Percentiles rank a stretch among this genome's conserved stretches.
Conservation (phyloP, 495 filamentous ascomycete genomes). For the Hamigera avellanea region DNA sequence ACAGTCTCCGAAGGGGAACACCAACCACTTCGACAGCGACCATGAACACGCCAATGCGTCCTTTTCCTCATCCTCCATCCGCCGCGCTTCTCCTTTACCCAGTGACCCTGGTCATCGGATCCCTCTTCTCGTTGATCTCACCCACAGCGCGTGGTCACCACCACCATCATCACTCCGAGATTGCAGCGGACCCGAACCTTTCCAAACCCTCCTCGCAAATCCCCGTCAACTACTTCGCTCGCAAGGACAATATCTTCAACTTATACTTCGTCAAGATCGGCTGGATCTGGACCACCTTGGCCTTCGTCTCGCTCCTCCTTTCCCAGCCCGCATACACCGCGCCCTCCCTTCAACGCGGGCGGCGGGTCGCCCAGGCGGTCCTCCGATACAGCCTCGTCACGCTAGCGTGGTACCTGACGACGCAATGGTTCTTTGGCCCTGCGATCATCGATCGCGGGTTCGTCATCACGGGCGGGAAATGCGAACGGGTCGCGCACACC, state of each 20-base stretch:
- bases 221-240: constrained; percentile 73
- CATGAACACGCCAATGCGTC: constrained; percentile 1
- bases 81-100: constrained; percentile 57
- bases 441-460: constrained; percentile 82
- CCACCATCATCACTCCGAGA: constrained; percentile 38
- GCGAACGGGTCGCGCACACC: constrained; percentile 31
- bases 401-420: constrained; percentile 62
- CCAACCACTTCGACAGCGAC: constrained; percentile 4
- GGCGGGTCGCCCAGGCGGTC: constrained; percentile 32
- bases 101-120: constrained; percentile 61
- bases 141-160: constrained; percentile 42
- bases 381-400: constrained; percentile 63
- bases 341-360: constrained; percentile 12
- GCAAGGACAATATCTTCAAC: constrained; percentile 87
- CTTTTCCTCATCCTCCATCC: constrained; percentile 8
- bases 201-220: too few species aligned
- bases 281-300: constrained; percentile 77
- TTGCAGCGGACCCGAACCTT: constrained; percentile 28
- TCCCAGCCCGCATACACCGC: constrained; percentile 43
- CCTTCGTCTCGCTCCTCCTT: constrained; percentile 50
- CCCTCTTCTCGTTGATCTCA: constrained; percentile 66
- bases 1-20: neutral
- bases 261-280: constrained; percentile 85
- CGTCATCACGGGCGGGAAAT: constrained; percentile 67
- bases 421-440: constrained; percentile 95